phyloP scores from a whole-genome alignment of 495 filamentous ascomycete genomes.

The Terfezia claveryi region DNA sequence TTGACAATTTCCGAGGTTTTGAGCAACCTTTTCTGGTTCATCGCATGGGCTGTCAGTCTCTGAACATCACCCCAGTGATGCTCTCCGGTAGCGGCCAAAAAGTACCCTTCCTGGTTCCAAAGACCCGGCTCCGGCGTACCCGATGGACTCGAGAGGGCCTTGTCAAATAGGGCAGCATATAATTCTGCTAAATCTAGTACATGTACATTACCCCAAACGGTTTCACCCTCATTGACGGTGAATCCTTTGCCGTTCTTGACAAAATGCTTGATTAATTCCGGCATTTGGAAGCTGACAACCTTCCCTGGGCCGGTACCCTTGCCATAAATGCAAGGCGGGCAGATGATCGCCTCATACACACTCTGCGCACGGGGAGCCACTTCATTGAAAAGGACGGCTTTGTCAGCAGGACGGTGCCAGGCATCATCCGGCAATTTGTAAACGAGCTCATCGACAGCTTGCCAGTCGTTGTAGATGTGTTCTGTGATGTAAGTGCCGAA shows the following conservation, averaged over 20 bases:
- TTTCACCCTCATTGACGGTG: conserved; percentile 6
- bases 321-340: conserved; percentile 15
- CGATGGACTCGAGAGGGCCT: conserved; percentile 15
- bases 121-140: conserved; percentile 26
- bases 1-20: conserved; percentile 25
- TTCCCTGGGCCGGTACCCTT: conserved; percentile 8
- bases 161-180: conserved; percentile 6
- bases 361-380: conserved; percentile 19
- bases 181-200: conserved; percentile 7
- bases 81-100: conserved; percentile 38
- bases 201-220: conserved; percentile 7
- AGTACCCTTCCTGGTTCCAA: conserved; percentile 40
- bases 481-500: conserved; percentile 31
- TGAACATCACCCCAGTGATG: conserved; percentile 39
- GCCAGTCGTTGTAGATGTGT: conserved; percentile 26
- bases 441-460: conserved; percentile 30
- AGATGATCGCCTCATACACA: conserved; percentile 35
- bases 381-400: conserved; percentile 30
- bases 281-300: conserved; percentile 8
- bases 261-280: conserved; percentile 6
- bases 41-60: conserved; percentile 27
- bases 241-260: conserved; percentile 5
- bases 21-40: conserved; percentile 33
- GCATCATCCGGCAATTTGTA: conserved; percentile 35
- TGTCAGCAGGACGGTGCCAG: conserved; percentile 38